Conservation (phyloP, 805 yeast genomes). For the Hyphopichia homilentoma region DNA sequence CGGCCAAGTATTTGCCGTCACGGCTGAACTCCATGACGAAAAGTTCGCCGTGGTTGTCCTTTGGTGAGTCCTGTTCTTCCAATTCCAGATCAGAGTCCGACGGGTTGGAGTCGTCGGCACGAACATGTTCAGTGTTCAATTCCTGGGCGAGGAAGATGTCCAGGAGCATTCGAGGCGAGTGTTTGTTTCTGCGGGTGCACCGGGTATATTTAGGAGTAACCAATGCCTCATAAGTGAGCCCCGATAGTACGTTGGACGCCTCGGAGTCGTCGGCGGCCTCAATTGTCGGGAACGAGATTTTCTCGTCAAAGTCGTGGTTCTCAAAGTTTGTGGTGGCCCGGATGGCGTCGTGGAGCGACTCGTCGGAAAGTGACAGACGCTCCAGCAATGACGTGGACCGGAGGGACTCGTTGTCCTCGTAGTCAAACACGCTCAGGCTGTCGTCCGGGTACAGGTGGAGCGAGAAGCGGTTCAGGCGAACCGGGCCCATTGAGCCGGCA, state of each 20-base stretch:
- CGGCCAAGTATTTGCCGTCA: slow-evolving; percentile 81
- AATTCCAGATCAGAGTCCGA: slow-evolving; percentile 1
- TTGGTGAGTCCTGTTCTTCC: neutral
- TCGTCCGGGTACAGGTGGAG: too few species aligned
- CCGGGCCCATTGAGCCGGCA: too few species aligned
- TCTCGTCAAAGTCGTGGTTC: slow-evolving; percentile 10
- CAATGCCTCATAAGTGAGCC: slow-evolving; percentile 34
- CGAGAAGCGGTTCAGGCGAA: too few species aligned
- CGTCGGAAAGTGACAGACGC: too few species aligned
- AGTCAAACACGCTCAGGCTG: slow-evolving; percentile 18
- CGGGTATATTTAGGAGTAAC: slow-evolving; percentile 55
- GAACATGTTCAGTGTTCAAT: slow-evolving; percentile 24
- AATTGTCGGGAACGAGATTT: slow-evolving; percentile 12
- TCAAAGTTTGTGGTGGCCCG: slow-evolving; percentile 5
- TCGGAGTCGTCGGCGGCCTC: slow-evolving; percentile 6
- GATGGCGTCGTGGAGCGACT: slow-evolving; percentile 1
- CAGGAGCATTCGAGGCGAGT: slow-evolving; percentile 43
- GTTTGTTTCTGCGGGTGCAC: slow-evolving; percentile 43
- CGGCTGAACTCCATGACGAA: slow-evolving; percentile 69
- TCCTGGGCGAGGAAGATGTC: slow-evolving; percentile 68
- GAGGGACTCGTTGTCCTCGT: slow-evolving; percentile 21
- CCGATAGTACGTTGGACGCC: slow-evolving; percentile 21
- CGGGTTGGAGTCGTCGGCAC: slow-evolving; percentile 3
- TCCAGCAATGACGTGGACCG: neutral
- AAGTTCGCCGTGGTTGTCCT: slow-evolving; percentile 44